A percentile compares a stretch with the other conserved stretches of the same genome.
These are phyloP conservation scores for Balansia obtecta DNA, from an alignment of 2,329 filamentous ascomycete genomes.

Conservation along the genomic window DNA sequence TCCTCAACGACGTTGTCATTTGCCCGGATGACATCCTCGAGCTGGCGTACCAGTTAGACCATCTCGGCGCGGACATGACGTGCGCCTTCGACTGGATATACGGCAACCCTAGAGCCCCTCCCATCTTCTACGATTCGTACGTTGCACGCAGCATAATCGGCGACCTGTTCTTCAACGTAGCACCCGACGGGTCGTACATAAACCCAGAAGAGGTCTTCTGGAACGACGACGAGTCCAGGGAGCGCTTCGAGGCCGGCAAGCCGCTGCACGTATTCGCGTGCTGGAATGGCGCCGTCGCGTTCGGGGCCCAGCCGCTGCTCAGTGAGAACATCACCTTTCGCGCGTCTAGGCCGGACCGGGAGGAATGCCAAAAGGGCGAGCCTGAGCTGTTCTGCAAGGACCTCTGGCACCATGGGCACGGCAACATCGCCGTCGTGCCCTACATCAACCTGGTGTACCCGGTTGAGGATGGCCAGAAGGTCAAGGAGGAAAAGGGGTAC, in stretches of 20 bases:
- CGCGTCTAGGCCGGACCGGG: conserved; percentile 5
- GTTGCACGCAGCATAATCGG: conserved; percentile 38
- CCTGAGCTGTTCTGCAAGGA: conserved; percentile 45
- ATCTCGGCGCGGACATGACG: conserved; percentile 38
- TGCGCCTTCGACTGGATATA: conserved; percentile 48
- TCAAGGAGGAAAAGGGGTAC: conserved; percentile 11
- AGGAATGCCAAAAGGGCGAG: conserved; percentile 42
- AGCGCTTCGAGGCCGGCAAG: conserved; percentile 19
- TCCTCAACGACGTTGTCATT: conserved; percentile 40
- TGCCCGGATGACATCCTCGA: conserved; percentile 46
- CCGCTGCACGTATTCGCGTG: conserved; percentile 49
- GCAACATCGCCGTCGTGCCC: conserved; percentile 43
- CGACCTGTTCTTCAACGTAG: conserved; percentile 42
- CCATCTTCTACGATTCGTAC: conserved; percentile 47
- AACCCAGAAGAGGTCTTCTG: conserved; percentile 38
- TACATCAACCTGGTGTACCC: conserved; percentile 42
- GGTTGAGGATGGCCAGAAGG: conserved; percentile 27
- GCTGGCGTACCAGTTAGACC: conserved; percentile 33
- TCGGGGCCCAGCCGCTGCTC: conserved; percentile 35
- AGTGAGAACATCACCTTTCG: conserved; percentile 20
- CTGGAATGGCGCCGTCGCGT: conserved; percentile 44
- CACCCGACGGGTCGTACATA: conserved; percentile 31
- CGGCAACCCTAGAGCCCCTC: conserved; percentile 6
- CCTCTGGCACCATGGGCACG: conserved; percentile 35
- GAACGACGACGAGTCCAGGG: conserved; percentile 27